Conservation (phyloP, 2,329 filamentous ascomycete species). For the Pseudocercospora crystallina region DNA sequence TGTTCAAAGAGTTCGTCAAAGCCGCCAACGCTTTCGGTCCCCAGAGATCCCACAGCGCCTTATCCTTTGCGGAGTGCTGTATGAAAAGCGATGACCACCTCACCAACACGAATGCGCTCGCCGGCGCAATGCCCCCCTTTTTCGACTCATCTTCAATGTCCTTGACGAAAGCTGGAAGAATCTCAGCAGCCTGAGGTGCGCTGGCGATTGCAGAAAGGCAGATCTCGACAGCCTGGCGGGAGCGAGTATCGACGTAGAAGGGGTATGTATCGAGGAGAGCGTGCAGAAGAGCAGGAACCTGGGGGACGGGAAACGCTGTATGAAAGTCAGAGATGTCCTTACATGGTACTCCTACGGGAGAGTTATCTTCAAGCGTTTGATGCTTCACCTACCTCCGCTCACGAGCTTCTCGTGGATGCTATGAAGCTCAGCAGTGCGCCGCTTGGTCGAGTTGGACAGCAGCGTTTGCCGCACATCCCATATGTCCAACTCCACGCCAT, state of each 20-base stretch:
- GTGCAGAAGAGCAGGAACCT: conserved; percentile 49
- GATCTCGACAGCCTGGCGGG: conserved; percentile 76
- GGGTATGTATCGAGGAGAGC: conserved; percentile 85
- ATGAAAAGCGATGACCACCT: conserved; percentile 86
- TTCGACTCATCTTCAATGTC: conserved; percentile 69
- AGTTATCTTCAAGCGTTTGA: no score
- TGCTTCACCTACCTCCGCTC: conserved; percentile 41
- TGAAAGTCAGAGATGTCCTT: conserved; percentile 15
- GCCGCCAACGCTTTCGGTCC: conserved; percentile 65
- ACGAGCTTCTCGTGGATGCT: conserved; percentile 45
- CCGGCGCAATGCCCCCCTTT: conserved; percentile 74
- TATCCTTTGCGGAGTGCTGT: conserved; percentile 63
- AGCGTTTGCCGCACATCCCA: conserved; percentile 38
- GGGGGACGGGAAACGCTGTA: conserved; percentile 22
- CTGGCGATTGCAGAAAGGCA: conserved; percentile 71
- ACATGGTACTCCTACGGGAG: conserved; percentile 1
- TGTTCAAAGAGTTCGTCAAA: conserved; percentile 73
- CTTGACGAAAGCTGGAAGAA: conserved; percentile 64
- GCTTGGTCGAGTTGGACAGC: conserved; percentile 50
- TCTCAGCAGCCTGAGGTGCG: conserved; percentile 55
- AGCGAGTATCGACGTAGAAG: conserved; percentile 81
- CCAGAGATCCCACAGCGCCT: conserved; percentile 63
- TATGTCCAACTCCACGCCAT: conserved; percentile 21
- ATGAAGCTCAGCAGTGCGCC: conserved; percentile 46
- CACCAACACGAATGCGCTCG: conserved; percentile 81